Conservation (phyloP, 2,329 filamentous ascomycete genomes). For the Monilinia fructicola region DNA sequence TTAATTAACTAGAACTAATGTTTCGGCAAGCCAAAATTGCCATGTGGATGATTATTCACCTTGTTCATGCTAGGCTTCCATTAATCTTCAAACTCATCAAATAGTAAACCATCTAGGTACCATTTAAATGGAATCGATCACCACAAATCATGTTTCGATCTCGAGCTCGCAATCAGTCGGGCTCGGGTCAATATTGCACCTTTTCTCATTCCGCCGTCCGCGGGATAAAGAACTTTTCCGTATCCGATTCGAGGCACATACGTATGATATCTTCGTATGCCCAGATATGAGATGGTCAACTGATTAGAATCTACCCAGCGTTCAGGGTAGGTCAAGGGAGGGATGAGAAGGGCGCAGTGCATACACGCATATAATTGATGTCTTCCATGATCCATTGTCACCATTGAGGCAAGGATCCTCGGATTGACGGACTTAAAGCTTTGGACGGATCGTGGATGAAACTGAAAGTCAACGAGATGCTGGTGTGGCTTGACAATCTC, state of each 20-base stretch:
- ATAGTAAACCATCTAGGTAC: background rate
- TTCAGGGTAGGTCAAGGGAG: conserved; percentile 11
- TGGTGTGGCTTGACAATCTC: conserved; percentile 1
- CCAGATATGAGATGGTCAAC: conserved; percentile 3
- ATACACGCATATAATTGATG: background rate
- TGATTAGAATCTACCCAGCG: conserved; percentile 15
- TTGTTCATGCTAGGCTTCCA: conserved; percentile 6
- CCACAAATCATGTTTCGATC: background rate
- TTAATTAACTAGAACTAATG: background rate
- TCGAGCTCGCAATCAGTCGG: background rate
- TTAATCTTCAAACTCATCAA: conserved; percentile 9
- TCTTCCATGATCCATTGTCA: background rate
- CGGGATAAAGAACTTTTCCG: background rate
- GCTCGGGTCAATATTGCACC: conserved; percentile 1
- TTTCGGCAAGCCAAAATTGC: conserved; percentile 4
- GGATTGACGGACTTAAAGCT: background rate
- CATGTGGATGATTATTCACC: conserved; percentile 4
- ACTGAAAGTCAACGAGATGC: background rate
- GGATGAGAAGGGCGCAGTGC: conserved; percentile 18
- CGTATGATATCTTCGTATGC: conserved; percentile 8
- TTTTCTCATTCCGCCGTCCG: background rate
- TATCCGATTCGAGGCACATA: background rate
- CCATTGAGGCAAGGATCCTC: conserved; percentile 5
- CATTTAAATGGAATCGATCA: background rate
- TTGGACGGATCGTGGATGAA: background rate